Base-by-base conservation (phyloP, 202 grass and related monocot species). In the Schoenoplectus triqueter region DNA sequence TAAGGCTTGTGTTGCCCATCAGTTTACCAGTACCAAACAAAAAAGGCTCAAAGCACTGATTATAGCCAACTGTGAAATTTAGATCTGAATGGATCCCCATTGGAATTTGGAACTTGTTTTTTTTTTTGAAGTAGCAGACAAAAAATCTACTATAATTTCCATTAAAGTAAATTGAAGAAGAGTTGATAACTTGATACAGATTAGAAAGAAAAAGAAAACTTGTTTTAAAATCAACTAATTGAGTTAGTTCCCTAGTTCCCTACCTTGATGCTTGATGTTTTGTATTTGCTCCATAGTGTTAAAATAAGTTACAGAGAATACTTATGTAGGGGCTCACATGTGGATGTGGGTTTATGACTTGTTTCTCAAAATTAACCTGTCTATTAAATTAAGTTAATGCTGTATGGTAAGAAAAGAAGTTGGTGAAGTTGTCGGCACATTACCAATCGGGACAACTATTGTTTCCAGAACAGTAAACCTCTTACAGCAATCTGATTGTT, bases 271-370 rank as follows among this genome's bases (percentile, higher is more conserved):
- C 31, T 31, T 31, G 31, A 31, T 31, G 31, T 31, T 48, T 73
- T 50, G 70, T 73, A 50, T 69, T 64, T 56, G 13, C 42, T 41
- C 19, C 61, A 65, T 80, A 64, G 20, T 83, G 15, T 42, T 52
- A 69, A 42, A 69, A 39, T 49, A 41, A 14, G 14, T 42, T 42
- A 13, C 65, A 66, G 60, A 81, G 41, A 66, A 66, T 81, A 22
- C 50, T 66, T 64, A 48, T 81, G 45, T 14, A 10, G 21, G 74
- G 78, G 78, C 59, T 81, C 80, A 82, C 80, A 82, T 82, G 80
- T 52, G 63, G 17, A 3, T 81, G 44, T 48, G 18, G 31, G 31
- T 31, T 31, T 31, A 31, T 21, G 22, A 81, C 78, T 65, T 66
- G 78, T 48, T 81, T 81, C 78, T 44, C 39, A 4, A 47, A 81